Evolutionary conservation across 2,329 filamentous ascomycete genomes (phyloP).

Genomic region (Harringtonia lauricola): DNA sequence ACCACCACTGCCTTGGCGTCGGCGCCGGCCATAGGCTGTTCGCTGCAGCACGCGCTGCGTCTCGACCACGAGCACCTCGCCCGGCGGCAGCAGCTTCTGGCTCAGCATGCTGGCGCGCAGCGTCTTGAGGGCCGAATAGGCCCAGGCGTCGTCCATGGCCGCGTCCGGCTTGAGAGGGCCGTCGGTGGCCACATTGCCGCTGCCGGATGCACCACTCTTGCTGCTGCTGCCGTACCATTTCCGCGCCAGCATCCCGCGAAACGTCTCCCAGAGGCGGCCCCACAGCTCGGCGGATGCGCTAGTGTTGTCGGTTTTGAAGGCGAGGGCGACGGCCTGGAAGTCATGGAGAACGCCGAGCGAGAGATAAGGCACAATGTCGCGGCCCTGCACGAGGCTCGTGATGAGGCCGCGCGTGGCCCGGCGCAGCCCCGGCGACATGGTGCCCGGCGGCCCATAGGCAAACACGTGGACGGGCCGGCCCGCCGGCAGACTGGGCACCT

Average conservation of each 20-base stretch:
- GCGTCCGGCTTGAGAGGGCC: not conserved
- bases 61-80: constrained; percentile 66
- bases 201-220: constrained; percentile 7
- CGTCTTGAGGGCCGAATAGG: constrained; percentile 53
- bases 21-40: constrained; percentile 45
- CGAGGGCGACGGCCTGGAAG: constrained; percentile 58
- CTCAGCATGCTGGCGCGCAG: constrained; percentile 58
- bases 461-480: constrained; percentile 68
- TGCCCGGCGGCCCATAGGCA: constrained; percentile 64
- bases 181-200: not conserved
- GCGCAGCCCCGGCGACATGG: constrained; percentile 59
- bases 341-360: constrained; percentile 66
- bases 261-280: constrained; percentile 44
- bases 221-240: constrained; percentile 40
- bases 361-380: constrained; percentile 63
- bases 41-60: constrained; percentile 55
- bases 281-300: constrained; percentile 57
- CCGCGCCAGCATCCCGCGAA: constrained; percentile 36
- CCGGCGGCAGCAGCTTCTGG: constrained; percentile 61
- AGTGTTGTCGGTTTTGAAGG: constrained; percentile 61
- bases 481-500: constrained; percentile 39
- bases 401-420: constrained; percentile 62
- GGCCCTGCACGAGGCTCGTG: constrained; percentile 62
- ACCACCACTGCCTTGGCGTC: not conserved
- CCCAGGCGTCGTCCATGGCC: constrained; percentile 54